Base-by-base conservation (phyloP, 1,139 yeast species). In the Yamadazyma jaroonii region DNA sequence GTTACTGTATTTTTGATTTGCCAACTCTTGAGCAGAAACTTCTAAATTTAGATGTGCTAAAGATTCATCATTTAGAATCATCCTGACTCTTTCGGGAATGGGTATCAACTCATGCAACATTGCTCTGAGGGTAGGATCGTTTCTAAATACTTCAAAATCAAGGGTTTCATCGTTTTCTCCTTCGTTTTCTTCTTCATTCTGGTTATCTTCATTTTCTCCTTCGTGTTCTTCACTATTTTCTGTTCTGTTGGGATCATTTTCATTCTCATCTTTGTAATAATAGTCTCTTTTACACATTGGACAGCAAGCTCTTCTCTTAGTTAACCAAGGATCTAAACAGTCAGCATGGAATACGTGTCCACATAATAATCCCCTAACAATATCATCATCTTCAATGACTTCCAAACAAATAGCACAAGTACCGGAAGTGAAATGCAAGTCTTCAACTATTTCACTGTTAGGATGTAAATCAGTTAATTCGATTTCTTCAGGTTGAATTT, bases 311-410 rank as follows among this genome's bases (percentile, higher is more conserved):
- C 85, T 72, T 46, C 92, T 67, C 42, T 76, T 75, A 3, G 80
- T 81, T 35, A 87, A 64, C 95, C 95, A 86, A 1, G 92, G 92
- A 49, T 84, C 94, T 35, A 87, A 68, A 59, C 96, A 87, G 20
- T 73, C 81, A 9, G 82, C 71, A 54, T 87, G 96, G 71, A 81
- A 87, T 2, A 84, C 88, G 59, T 87, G 96, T 3, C 92, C 92
- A 61, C 96, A 87, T 9, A 84, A 64, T 34, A 86, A 67, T 0
- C 88, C 87, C 38, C 95, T 73, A 0, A 86, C 89, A 1, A 60
- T 54, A 36, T 84, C 90, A 9, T 73, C 79, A 38, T 75, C 75
- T 44, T 77, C 84, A 49, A 83, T 72, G 9, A 63, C 54, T 37
- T 85, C 95, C 37, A 85, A 70, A 59, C 95, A 86, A 47, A 86